Percentiles rank a stretch among this genome's conserved stretches.
Conservation (phyloP, 192 early-diverging fungal species). For the Coemansia sp. region DNA sequence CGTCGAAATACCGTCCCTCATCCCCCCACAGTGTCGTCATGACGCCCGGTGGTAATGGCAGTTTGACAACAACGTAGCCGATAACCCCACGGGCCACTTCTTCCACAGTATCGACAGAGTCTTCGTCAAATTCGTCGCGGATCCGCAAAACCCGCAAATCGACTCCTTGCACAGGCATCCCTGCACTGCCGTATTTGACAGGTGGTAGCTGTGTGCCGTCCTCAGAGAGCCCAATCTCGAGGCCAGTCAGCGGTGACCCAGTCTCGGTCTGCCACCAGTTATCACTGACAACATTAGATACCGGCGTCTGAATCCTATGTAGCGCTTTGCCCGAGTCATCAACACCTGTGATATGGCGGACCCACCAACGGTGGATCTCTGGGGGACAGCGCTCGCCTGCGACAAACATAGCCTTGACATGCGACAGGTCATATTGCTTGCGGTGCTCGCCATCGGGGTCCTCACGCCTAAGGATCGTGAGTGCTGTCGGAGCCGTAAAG, state of each 20-base stretch:
- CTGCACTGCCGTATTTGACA: constrained; percentile 71
- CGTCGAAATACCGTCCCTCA: constrained; percentile 66
- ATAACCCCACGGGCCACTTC: constrained; percentile 61
- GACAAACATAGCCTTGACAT: constrained; percentile 68
- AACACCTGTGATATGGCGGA: constrained; percentile 34
- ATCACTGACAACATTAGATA: constrained; percentile 67
- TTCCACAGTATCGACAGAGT: constrained; percentile 27
- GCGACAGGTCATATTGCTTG: constrained; percentile 62
- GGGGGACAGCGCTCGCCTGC: constrained; percentile 85
- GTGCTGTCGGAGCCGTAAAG: constrained; percentile 84
- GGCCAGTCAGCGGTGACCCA: constrained; percentile 79
- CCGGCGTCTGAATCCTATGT: constrained; percentile 22
- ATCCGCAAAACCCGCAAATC: constrained; percentile 67
- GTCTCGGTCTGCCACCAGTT: constrained; percentile 93
- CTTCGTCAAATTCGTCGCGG: constrained; percentile 55
- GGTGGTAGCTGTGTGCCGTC: constrained; percentile 36
- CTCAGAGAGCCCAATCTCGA: constrained; percentile 61
- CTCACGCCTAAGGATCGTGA: constrained; percentile 77
- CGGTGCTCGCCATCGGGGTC: constrained; percentile 68
- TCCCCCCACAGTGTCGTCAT: constrained; percentile 84
- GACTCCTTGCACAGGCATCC: constrained; percentile 75
- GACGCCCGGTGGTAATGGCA: constrained; percentile 80
- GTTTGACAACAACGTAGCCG: constrained; percentile 75
- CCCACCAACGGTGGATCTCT: constrained; percentile 70
- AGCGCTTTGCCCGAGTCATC: constrained; percentile 1